phyloP scores from a whole-genome alignment of 108 stramenopile genomes.

The Nitzschia palea region DNA sequence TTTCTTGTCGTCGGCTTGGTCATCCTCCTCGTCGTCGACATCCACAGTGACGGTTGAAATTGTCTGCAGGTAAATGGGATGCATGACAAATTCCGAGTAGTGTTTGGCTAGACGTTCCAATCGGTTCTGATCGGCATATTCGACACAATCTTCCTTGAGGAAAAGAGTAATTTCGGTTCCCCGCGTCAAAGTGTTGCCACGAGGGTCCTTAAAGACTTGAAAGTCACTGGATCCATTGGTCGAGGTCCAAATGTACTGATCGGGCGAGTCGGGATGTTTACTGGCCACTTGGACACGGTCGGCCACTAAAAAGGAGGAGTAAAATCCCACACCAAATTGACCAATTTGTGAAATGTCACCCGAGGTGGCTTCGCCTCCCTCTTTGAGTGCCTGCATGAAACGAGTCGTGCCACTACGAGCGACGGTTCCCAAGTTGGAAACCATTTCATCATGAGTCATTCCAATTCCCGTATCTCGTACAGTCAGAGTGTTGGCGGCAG shows the following conservation, averaged over 20 bases:
- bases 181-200: constrained; percentile 95
- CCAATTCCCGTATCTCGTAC: constrained; percentile 97
- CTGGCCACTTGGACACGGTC: constrained; percentile 93
- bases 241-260: constrained; percentile 96
- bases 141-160: constrained; percentile 96
- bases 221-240: constrained; percentile 91
- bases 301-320: constrained; percentile 94
- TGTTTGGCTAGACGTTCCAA: constrained; percentile 87
- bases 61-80: constrained; percentile 93
- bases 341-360: constrained; percentile 93
- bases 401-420: constrained; percentile 99
- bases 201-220: constrained; percentile 90
- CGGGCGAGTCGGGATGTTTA: constrained; percentile 87
- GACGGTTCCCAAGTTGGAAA: constrained; percentile 98
- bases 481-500: constrained; percentile 89
- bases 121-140: constrained; percentile 75
- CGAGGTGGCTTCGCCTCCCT: constrained; percentile 43
- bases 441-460: constrained; percentile 95
- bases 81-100: constrained; percentile 99
- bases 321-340: constrained; percentile 99
- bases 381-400: constrained; percentile 94
- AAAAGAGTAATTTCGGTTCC: constrained; percentile 99
- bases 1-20: constrained; percentile 60
- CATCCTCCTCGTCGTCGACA: constrained; percentile 79
- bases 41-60: constrained; percentile 74